These are phyloP conservation scores for Ogataea nakhonphanomensis DNA, from an alignment of 805 yeast species.

Conservation along the genomic window DNA sequence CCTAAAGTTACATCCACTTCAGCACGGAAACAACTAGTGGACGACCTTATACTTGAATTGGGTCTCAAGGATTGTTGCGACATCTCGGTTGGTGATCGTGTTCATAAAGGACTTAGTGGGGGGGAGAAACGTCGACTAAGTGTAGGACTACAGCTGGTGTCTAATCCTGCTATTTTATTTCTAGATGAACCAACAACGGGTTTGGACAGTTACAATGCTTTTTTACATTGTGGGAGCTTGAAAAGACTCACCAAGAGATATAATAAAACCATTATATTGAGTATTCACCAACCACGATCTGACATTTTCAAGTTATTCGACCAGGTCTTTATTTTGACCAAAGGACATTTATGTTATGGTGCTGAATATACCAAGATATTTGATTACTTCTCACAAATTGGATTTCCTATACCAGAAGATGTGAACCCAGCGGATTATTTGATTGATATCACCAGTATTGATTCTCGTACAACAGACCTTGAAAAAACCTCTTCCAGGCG, in stretches of 20 bases:
- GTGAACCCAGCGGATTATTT: conserved; percentile 62
- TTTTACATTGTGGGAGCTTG: conserved; percentile 56
- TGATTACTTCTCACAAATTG: conserved; percentile 47
- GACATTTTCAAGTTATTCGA: conserved; percentile 73
- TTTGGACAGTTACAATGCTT: conserved; percentile 74
- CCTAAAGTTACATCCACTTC: conserved; percentile 41
- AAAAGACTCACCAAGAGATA: conserved; percentile 47
- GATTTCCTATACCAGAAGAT: conserved; percentile 42
- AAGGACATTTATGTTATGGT: conserved; percentile 50
- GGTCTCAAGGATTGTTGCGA: conserved; percentile 64
- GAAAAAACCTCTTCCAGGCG: conserved; percentile 35
- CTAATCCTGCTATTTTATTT: conserved; percentile 73
- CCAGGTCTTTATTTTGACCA: conserved; percentile 61
- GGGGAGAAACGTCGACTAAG: conserved; percentile 81
- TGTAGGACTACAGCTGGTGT: conserved; percentile 71
- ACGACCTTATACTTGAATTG: conserved; percentile 57
- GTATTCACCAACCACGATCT: conserved; percentile 82
- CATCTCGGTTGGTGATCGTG: conserved; percentile 52
- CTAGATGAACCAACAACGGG: conserved; percentile 91
- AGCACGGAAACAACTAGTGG: conserved; percentile 50
- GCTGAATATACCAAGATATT: conserved; percentile 40
- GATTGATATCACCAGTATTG: conserved; percentile 56
- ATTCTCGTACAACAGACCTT: conserved; percentile 38
- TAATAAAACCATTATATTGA: conserved; percentile 70
- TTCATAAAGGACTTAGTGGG: conserved; percentile 67